Base-by-base conservation (phyloP, 495 filamentous ascomycete genomes). In the Hypomontagnella monticulosa region DNA sequence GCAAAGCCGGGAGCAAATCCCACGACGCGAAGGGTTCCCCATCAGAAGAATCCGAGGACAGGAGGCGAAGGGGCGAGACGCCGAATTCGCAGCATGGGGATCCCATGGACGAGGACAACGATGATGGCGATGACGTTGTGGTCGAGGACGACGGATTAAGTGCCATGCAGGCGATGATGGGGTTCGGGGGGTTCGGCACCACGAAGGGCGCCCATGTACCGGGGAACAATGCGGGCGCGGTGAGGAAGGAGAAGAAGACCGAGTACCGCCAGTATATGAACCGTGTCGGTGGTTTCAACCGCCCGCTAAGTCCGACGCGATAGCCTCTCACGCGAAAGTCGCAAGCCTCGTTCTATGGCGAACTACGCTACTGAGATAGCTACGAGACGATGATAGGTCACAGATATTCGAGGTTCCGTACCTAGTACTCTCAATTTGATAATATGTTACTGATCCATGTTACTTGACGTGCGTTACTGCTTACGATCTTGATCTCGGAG, bases 251-350 rank as follows among this genome's bases (percentile, higher is more conserved):
- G 80, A 98, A 96, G 87, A 92, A 92, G 84, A 91, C 89, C 4
- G 87, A 96, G 83, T 97, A 97, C 72, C 83, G 95, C 72, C 95
- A 99, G 85, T 99, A 99, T 75, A 99, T 99, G 95, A 99, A 99
- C 76, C 89, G 95, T 55, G 78, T 87, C n/a, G 94, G 94, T 43
- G 95, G 95, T 41, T 99, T 99, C 83, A 99, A 99, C 76, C 81
- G 95, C 70, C 93, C 95, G 38, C 83, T 99, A 61, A 85, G 83
- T 71, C 84, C 83, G 10, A 66, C 62, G 3, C 75, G 80, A 15
- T 79, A 78, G 32, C 47, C 4, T 36, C 4, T 41, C 4, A 19
- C 27, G 33, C 15, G 15, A 12, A 14, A 33, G 16, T 33, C 4
- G 10, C 7, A 27, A 12, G 41, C 3, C 1, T 40, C 15, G 23